These are phyloP conservation scores for Cetradonia linearis DNA, from an alignment of 495 filamentous ascomycete genomes.

Conservation along the genomic window DNA sequence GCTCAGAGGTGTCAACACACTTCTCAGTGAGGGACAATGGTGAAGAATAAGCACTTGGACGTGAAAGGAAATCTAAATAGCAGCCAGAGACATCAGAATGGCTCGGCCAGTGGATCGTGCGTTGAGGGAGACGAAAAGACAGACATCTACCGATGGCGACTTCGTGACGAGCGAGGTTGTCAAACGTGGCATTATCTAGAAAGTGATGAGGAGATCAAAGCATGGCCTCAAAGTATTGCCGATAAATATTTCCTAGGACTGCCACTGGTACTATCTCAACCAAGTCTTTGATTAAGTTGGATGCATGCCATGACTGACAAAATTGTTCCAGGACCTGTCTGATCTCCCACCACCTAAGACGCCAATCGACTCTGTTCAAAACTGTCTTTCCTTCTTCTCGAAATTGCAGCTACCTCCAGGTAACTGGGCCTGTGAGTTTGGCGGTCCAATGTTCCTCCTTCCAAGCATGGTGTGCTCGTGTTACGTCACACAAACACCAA, in stretches of 20 bases:
- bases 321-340: constrained; percentile 51
- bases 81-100: neutral
- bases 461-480: constrained; percentile 78
- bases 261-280: constrained; percentile 40
- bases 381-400: constrained; percentile 83
- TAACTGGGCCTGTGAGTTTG: constrained; percentile 96
- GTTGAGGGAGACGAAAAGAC: constrained; percentile 37
- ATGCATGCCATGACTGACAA: constrained; percentile 18
- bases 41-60: constrained; percentile 2
- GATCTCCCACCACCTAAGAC: constrained; percentile 57
- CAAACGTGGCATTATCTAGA: constrained; percentile 92
- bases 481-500: constrained; percentile 82
- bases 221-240: constrained; percentile 75
- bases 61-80: constrained; percentile 15
- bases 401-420: constrained; percentile 78
- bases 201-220: constrained; percentile 57
- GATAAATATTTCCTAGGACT: constrained; percentile 81
- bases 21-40: neutral
- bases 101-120: constrained; percentile 1
- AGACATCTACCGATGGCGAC: constrained; percentile 72
- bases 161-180: constrained; percentile 69
- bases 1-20: neutral
- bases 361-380: constrained; percentile 65
- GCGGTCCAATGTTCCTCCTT: constrained; percentile 79
- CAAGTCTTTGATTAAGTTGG: neutral